Conservation (phyloP, 2,329 filamentous ascomycete species). For the Chaetomiaceae sp. region DNA sequence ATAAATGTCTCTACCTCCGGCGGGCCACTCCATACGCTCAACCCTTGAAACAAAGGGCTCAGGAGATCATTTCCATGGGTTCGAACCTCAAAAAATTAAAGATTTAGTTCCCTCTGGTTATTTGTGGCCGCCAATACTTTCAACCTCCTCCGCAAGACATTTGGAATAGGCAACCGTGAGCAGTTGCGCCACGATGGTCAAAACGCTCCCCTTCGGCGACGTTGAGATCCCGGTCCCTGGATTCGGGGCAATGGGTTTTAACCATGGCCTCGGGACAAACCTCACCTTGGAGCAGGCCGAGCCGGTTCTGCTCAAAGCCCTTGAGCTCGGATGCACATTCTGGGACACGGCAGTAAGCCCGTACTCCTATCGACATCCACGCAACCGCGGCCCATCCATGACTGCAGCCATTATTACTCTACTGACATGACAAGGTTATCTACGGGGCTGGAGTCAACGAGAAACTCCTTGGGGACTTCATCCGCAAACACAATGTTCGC, state of each 20-base stretch:
- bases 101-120: neutral
- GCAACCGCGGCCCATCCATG: neutral
- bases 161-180: neutral
- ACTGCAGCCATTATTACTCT: neutral
- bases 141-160: neutral
- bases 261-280: slow-evolving; percentile 1
- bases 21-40: neutral
- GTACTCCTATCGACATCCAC: neutral
- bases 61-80: neutral
- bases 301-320: slow-evolving; percentile 1
- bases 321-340: slow-evolving; percentile 9
- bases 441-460: slow-evolving; percentile 1
- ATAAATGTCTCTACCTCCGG: neutral
- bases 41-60: neutral
- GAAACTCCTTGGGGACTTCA: slow-evolving; percentile 7
- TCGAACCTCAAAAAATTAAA: neutral
- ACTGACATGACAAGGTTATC: neutral
- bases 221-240: slow-evolving; percentile 2
- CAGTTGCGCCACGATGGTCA: neutral
- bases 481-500: slow-evolving; percentile 9
- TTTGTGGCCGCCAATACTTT: neutral
- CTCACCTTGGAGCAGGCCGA: slow-evolving; percentile 4
- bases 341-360: slow-evolving; percentile 5
- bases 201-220: slow-evolving; percentile 6
- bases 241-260: slow-evolving; percentile 5